A percentile compares a stretch with the other conserved stretches of the same genome.
phyloP scores from a whole-genome alignment of 495 filamentous ascomycete species.

The Ascobolus immersus region DNA sequence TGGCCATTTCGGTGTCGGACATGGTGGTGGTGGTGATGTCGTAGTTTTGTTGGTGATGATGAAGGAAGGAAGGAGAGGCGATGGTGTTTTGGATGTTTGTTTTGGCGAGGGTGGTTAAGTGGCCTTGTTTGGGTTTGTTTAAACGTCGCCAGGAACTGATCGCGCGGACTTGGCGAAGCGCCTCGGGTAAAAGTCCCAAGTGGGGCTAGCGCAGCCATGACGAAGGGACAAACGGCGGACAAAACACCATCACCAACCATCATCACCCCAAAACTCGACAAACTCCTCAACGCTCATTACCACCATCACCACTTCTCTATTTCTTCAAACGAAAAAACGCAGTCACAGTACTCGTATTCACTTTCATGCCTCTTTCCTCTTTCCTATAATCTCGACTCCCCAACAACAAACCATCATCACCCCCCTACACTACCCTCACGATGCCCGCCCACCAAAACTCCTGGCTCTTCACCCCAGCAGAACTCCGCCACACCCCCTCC shows the following conservation, averaged over 20 bases:
- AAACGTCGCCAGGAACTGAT: no score
- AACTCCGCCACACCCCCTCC: conserved; percentile 58
- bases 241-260: conserved; percentile 16
- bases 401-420: conserved; percentile 4
- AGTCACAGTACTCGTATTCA: background rate
- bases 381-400: conserved; percentile 13
- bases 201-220: no score
- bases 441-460: conserved; percentile 4
- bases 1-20: no score
- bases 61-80: conserved; percentile 4
- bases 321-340: background rate
- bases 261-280: conserved; percentile 5
- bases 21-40: no score
- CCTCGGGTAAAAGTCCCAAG: no score
- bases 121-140: no score
- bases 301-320: conserved; percentile 5
- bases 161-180: no score
- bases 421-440: conserved; percentile 1
- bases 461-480: conserved; percentile 71
- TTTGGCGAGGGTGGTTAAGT: conserved; percentile 4
- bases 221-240: no score
- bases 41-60: conserved; percentile 15
- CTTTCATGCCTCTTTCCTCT: background rate
- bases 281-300: conserved; percentile 8
- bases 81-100: conserved; percentile 4